A percentile compares a stretch with the other conserved stretches of the same genome.
Evolutionary conservation across 2,329 filamentous ascomycete genomes (phyloP).

Genomic region (Ophiosphaerella narmari): DNA sequence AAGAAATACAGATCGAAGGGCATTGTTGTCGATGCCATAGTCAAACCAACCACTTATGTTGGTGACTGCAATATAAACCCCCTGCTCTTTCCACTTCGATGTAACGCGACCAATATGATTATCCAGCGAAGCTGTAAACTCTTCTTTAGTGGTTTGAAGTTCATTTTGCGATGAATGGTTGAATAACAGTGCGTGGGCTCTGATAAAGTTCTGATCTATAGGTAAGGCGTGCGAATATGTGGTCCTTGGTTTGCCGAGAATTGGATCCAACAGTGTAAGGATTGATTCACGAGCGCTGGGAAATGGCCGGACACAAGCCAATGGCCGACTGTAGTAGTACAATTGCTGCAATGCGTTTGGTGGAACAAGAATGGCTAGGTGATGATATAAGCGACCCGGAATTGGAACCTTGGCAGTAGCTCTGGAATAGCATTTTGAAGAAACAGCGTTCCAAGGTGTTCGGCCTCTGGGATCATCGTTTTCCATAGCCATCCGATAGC

Average conservation of each 20-base stretch:
- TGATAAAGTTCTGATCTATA: constrained; percentile 66
- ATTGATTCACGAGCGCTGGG: constrained; percentile 70
- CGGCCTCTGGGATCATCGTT: constrained; percentile 75
- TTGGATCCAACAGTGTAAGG: constrained; percentile 66
- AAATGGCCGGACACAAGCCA: constrained; percentile 72
- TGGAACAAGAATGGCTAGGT: constrained; percentile 77
- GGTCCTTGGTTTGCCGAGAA: constrained; percentile 45
- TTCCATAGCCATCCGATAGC: constrained; percentile 92
- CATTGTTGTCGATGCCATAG: constrained; percentile 56
- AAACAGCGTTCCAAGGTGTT: constrained; percentile 81
- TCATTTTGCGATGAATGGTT: constrained; percentile 54
- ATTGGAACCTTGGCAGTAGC: constrained; percentile 77
- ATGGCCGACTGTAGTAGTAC: constrained; percentile 71
- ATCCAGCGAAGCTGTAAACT: constrained; percentile 62
- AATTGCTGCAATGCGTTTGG: constrained; percentile 73
- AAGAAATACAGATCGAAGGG: constrained; percentile 37
- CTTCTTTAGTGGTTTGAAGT: constrained; percentile 51
- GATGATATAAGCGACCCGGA: constrained; percentile 82
- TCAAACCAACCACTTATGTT: constrained; percentile 59
- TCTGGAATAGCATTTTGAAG: constrained; percentile 77
- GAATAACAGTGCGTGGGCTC: constrained; percentile 68
- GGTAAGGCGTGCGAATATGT: constrained; percentile 42
- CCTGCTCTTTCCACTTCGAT: constrained; percentile 61
- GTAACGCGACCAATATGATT: constrained; percentile 59
- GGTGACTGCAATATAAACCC: constrained; percentile 62